Evolutionary conservation across 352 stramenopile species (phyloP), one percentile per base, ranked within the genome.

Genomic region (Elongisporangium prolatum): DNA sequence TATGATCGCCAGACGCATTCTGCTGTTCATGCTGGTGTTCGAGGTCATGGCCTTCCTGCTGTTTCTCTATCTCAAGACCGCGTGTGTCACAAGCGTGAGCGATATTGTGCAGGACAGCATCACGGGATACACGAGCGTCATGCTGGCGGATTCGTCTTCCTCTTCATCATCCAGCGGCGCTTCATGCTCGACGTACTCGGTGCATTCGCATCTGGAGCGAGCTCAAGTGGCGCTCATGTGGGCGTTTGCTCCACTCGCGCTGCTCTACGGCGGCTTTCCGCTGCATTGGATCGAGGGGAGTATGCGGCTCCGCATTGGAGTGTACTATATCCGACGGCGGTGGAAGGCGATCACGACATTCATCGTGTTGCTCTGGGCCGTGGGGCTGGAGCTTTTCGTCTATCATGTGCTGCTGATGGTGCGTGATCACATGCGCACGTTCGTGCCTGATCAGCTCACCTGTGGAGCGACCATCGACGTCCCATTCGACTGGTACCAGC

Each of bases 281-380:
- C 62, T 91, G 24, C 84, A 88, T 51, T 89, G 81, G 44, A 75
- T 88, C 63, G 80, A 88, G 64, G 68, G 68, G 21, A 85, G 68
- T 24, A 87, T 89, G 76, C 67, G 76, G 14, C 59, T 92, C 10
- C 64, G 82, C 17, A 87, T 89, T 54, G 77, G 74, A 13, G 76
- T 92, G 20, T 92, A 92, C 48, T 89, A 84, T 55, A 77, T 89
- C 22, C 84, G 84, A 22, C 71, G 81, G 0, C 73, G 77, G 50
- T 93, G 84, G 84, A 93, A 93, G 54, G 61, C 76, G 4, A 80
- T 90, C 54, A 77, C 76, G 0, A 75, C 79, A 18, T 21, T 87
- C 16, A 88, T 93, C 56, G 57, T 90, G 22, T 50, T 90, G 38
- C 72, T 86, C 49, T 93, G 81, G 80, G 75, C 74, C 0, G 67